These are phyloP conservation scores for Hondaea fermentalgiana DNA, from an alignment of 108 stramenopile species.

Conservation along the genomic window DNA sequence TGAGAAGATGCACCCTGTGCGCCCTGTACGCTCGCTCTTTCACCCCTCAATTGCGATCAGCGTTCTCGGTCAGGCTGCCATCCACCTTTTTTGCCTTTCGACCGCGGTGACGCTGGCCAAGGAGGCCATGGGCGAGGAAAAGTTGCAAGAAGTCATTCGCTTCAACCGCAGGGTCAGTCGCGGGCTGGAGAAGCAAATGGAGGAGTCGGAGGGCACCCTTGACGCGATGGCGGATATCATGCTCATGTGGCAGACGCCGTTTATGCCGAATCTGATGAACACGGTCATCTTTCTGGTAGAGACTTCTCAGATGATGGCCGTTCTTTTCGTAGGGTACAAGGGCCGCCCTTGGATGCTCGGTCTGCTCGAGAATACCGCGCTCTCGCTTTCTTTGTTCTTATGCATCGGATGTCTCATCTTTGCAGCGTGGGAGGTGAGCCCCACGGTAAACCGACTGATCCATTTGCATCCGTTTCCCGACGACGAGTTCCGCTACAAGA, in stretches of 20 bases:
- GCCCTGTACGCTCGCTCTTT: constrained; percentile 86
- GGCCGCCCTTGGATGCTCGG: constrained; percentile 97
- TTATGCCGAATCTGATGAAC: constrained; percentile 85
- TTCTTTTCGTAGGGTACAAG: constrained; percentile 94
- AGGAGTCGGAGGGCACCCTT: constrained; percentile 68
- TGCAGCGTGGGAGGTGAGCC: constrained; percentile 75
- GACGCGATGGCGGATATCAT: constrained; percentile 75
- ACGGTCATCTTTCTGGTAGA: constrained; percentile 79
- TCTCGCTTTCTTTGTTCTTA: constrained; percentile 73
- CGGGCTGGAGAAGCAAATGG: constrained; percentile 52
- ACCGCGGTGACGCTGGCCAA: constrained; percentile 67
- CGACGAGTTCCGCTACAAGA: constrained; percentile 72
- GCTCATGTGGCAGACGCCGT: constrained; percentile 38
- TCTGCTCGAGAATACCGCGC: constrained; percentile 81
- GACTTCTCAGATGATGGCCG: constrained; percentile 59
- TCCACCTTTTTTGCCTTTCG: constrained; percentile 80
- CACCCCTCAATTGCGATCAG: constrained; percentile 83
- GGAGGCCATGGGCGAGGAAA: constrained; percentile 33
- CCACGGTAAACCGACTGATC: constrained; percentile 86
- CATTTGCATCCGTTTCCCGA: constrained; percentile 93
- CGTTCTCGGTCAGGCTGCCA: constrained; percentile 79
- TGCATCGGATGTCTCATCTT: constrained; percentile 56
- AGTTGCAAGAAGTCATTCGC: neutral
- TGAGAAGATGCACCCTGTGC: constrained; percentile 73
- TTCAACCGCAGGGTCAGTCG: constrained; percentile 28